Base-by-base conservation (phyloP, 257 asterid genomes). In the Eustoma russellianum region DNA sequence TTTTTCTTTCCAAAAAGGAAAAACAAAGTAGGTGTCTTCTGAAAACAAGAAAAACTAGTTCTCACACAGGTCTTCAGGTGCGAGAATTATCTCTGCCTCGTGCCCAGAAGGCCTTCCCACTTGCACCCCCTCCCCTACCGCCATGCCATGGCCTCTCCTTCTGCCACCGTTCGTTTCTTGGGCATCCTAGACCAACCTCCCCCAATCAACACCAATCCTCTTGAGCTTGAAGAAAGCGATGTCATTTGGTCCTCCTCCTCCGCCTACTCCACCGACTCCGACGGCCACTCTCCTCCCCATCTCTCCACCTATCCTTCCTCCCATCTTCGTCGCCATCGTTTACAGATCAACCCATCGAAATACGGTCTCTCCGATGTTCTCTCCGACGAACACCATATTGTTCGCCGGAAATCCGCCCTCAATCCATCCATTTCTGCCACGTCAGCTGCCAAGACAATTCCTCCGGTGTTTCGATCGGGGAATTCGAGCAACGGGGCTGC, bases 171-270 rank as follows among this genome's bases (percentile, higher is more conserved):
- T 72, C 91, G 88, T 50, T 76, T 73, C 71, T 61, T 77, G 66
- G 73, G 72, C 15, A 51, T 62, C 67, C 52, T 57, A 50, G 65
- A 64, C 1, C 84, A 54, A 52, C 77, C 91, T 43, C 77, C 68
- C 17, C 66, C 71, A 38, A 66, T 13, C 46, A 41, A 61, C 11
- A 38, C 16, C 66, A 48, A 35, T 48, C 57, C 79, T 44, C 55
- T 79, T 53, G 97, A 89, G 74, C 81, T 89, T 70, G 73, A 81
- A 66, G 97, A 89, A 35, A 74, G 73, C 70, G 97, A 89, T 77
- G 81, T 89, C 66, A 79, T 86, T 14, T 86, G 94, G 94, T 81
- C 89, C 17, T 68, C 83, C 58, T 50, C 79, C 41, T 62, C 76
- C 48, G 53, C 70, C 57, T 49, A 38, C 52, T 64, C 81, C 66